A percentile compares a stretch with the other conserved stretches of the same genome.
These are phyloP conservation scores for Eimeria nieschulzi DNA, from an alignment of 169 alveolate species.

Conservation along the genomic window DNA sequence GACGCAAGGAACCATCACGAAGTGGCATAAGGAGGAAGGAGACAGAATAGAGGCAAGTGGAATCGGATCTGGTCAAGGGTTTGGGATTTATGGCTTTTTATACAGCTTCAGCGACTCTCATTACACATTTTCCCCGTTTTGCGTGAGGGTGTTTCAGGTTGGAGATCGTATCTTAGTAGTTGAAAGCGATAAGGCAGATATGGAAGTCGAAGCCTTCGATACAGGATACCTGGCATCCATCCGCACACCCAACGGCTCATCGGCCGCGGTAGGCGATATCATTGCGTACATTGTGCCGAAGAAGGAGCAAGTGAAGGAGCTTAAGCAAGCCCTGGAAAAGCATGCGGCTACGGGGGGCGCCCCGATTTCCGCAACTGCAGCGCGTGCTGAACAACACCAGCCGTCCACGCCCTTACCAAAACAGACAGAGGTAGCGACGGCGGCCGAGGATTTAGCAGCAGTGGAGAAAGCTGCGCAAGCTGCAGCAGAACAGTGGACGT, in stretches of 20 bases:
- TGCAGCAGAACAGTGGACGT: neutral
- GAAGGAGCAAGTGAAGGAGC: conserved; percentile 40
- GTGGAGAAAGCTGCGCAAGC: neutral
- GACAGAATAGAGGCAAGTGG: conserved; percentile 76
- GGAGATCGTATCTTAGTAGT: conserved; percentile 82
- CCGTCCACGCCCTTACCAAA: neutral
- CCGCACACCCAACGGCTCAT: neutral
- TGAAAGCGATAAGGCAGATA: conserved; percentile 82
- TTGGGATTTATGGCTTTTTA: neutral
- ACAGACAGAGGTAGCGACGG: neutral
- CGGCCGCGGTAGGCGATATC: conserved; percentile 56
- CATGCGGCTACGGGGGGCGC: neutral
- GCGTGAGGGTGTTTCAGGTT: neutral
- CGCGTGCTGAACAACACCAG: neutral
- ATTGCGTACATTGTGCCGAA: conserved; percentile 34
- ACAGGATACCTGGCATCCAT: conserved; percentile 68
- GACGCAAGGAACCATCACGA: conserved; percentile 84
- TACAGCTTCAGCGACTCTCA: neutral
- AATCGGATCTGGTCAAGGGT: neutral
- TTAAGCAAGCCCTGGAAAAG: neutral
- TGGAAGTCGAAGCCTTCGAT: conserved; percentile 82
- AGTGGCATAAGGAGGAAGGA: conserved; percentile 82
- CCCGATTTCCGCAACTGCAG: neutral
- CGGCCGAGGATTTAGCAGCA: neutral
- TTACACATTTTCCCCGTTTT: neutral